These are phyloP conservation scores for Ramalina intermedia DNA, from an alignment of 495 filamentous ascomycete species.

Conservation along the genomic window DNA sequence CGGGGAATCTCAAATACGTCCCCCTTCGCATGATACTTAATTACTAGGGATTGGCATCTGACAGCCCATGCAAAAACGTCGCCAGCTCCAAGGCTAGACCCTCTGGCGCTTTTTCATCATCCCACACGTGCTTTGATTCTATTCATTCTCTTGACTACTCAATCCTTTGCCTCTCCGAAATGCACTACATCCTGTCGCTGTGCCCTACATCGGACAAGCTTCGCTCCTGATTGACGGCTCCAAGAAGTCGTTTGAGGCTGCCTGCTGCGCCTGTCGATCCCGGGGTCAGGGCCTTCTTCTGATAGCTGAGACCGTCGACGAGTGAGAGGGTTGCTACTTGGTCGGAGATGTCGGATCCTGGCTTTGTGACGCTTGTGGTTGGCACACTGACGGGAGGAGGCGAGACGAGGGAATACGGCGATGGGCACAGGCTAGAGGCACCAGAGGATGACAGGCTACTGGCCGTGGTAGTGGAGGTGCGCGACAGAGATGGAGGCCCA, in stretches of 20 bases:
- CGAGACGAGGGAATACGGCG: slow-evolving; percentile 19
- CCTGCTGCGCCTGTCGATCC: slow-evolving; percentile 7
- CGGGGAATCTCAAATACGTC: no score
- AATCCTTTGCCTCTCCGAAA: no score
- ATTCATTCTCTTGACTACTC: no score
- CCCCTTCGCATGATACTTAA: no score
- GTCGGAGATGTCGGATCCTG: slow-evolving; percentile 5
- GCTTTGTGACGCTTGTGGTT: slow-evolving; percentile 14
- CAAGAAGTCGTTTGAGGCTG: slow-evolving; percentile 13
- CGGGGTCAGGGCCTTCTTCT: slow-evolving; percentile 7
- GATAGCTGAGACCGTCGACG: slow-evolving; percentile 8
- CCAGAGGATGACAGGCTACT: slow-evolving; percentile 28
- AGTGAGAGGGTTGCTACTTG: background rate
- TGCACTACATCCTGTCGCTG: no score
- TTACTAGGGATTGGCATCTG: no score
- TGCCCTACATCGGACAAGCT: no score
- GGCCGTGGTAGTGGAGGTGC: slow-evolving; percentile 25
- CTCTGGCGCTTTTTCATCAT: no score
- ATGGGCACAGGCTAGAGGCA: slow-evolving; percentile 24
- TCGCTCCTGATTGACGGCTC: background rate
- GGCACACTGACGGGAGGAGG: slow-evolving; percentile 17
- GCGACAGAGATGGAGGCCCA: slow-evolving; percentile 13
- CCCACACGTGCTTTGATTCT: no score
- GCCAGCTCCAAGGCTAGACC: no score
- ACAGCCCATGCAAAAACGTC: no score